These are phyloP conservation scores for Gracilaria gracilis DNA, from an alignment of 23 red algal species.

Conservation along the genomic window DNA sequence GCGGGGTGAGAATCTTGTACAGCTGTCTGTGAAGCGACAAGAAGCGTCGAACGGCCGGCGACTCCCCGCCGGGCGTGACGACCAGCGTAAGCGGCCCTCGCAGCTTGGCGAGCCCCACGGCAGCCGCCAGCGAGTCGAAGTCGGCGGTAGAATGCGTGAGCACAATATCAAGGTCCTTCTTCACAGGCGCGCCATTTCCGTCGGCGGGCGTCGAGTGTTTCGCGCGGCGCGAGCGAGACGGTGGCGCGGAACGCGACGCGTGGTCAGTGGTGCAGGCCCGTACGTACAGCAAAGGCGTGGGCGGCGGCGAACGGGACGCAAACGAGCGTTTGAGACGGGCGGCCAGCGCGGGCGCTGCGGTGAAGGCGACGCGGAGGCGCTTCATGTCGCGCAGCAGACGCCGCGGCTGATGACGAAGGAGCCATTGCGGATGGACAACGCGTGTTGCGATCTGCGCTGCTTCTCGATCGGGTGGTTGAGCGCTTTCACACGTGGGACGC, in stretches of 20 bases:
- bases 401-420: not conserved
- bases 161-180: slow-evolving; percentile 66
- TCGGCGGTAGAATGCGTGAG: slow-evolving; percentile 79
- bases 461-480: not conserved
- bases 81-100: slow-evolving; percentile 66
- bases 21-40: slow-evolving; percentile 68
- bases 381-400: not conserved
- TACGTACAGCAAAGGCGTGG: not conserved
- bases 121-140: slow-evolving; percentile 83
- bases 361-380: slow-evolving; percentile 14
- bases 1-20: slow-evolving; percentile 49
- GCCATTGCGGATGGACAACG: too few relatives aligned
- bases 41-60: slow-evolving; percentile 64
- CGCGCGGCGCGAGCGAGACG: not conserved
- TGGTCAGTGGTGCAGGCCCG: not conserved
- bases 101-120: slow-evolving; percentile 79
- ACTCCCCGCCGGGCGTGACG: slow-evolving; percentile 71
- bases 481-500: not conserved
- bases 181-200: not conserved
- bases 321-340: not conserved
- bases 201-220: not conserved
- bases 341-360: not conserved
- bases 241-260: not conserved
- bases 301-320: not conserved
- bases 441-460: too few relatives aligned